phyloP scores from a whole-genome alignment of 192 early-diverging fungal species.

The Coemansia sp. region DNA sequence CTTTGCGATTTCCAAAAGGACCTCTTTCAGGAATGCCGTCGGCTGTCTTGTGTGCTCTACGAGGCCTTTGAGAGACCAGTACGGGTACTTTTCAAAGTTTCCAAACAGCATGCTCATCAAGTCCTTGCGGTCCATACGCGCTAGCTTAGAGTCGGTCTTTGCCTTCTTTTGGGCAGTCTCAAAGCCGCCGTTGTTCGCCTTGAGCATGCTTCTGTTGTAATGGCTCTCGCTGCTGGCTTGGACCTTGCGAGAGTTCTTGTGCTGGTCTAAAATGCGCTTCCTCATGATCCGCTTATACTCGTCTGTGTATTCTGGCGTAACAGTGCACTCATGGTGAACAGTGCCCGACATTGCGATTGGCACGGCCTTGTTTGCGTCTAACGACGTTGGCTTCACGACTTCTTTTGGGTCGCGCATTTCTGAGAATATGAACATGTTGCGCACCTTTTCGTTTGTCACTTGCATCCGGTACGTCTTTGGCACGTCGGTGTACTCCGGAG shows the following conservation, averaged over 20 bases:
- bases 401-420: conserved; percentile 51
- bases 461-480: conserved; percentile 85
- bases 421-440: conserved; percentile 79
- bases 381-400: conserved; percentile 46
- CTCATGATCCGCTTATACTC: conserved; percentile 69
- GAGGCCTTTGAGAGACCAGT: conserved; percentile 85
- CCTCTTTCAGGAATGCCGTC: conserved; percentile 75
- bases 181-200: conserved; percentile 37
- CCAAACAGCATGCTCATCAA: conserved; percentile 82
- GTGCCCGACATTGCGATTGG: conserved; percentile 61
- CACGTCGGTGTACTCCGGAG: conserved; percentile 59
- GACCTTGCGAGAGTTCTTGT: conserved; percentile 34
- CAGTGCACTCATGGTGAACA: conserved; percentile 71
- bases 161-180: conserved; percentile 51
- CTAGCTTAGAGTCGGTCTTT: conserved; percentile 68
- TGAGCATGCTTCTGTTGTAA: conserved; percentile 50
- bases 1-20: conserved; percentile 73
- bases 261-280: conserved; percentile 59
- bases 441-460: conserved; percentile 65
- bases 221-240: conserved; percentile 28
- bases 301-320: conserved; percentile 60
- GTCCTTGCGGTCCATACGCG: conserved; percentile 80
- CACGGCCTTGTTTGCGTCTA: conserved; percentile 51
- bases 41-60: conserved; percentile 83
- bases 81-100: conserved; percentile 74